Evolutionary conservation across 169 alveolate species (phyloP), one percentile per base, ranked within the genome.

Genomic region (Plasmodium billcollinsi): DNA sequence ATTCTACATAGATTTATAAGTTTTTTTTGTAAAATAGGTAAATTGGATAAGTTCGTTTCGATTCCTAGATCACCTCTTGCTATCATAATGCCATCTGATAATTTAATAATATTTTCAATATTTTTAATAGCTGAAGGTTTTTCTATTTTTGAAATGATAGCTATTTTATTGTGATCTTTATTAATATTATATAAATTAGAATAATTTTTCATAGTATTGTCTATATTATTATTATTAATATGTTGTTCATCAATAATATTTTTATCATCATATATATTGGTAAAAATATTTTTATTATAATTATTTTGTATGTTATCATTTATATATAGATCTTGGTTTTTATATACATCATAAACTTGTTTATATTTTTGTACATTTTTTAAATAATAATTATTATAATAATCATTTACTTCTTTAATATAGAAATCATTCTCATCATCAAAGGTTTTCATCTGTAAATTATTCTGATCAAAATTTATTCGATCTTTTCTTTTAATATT

Each of bases 11-110:
- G 76, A 61, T 94, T 94, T 63, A 93, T 89, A 91, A 97, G 93
- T 75, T 97, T 93, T 93, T 97, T 97, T 94, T 97, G 98, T n/a
- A 96, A 96, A 54, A 96, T 92, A 71, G 97, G 97, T 45, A 98
- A 97, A 66, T 97, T 96, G 33, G 98, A 96, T 15, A 98, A 95
- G n/a, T 98, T 96, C n/a, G 98, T 97, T 92, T 98, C 99, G 95
- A 98, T 96, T 52, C 99, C 99, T 66, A 98, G 73, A 90, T 98
- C 99, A 6, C 99, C 99, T 74, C 99, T 96, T 54, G 99, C 99
- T 12, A 98, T 98, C 99, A 98, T 98, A 59, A 98, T 94, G 7
- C 99, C 99, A 88, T 98, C 99, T 5, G 99, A 86, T 15, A 91
- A 97, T 58, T 95, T 89, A 18, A 98, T 90, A 63, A 98, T 97